Percentiles rank a stretch among this genome's conserved stretches.
Evolutionary conservation across 2,329 filamentous ascomycete species (phyloP).

Genomic region (Boeremia lycopersici): DNA sequence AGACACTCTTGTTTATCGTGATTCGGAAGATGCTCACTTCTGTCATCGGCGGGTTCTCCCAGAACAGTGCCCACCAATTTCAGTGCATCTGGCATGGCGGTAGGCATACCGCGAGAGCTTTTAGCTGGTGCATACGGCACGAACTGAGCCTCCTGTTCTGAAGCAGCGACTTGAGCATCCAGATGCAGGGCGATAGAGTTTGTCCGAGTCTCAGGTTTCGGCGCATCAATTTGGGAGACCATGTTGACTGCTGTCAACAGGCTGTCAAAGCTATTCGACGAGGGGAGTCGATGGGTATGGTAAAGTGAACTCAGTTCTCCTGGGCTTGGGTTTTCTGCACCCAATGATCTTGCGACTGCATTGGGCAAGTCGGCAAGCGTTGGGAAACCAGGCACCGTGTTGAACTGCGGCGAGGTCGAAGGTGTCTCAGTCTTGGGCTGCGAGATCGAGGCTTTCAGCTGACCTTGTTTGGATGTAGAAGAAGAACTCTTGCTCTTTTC

Average conservation of each 20-base stretch:
- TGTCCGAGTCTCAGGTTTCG: constrained; percentile 29
- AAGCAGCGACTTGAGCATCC: constrained; percentile 27
- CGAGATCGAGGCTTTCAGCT: background rate
- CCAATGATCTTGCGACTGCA: constrained; percentile 12
- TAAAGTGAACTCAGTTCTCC: background rate
- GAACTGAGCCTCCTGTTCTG: constrained; percentile 17
- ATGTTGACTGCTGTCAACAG: constrained; percentile 35
- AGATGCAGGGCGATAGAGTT: constrained; percentile 31
- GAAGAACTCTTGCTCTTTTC: background rate
- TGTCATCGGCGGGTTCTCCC: too few relatives aligned
- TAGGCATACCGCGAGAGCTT: too few relatives aligned
- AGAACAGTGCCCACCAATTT: too few relatives aligned
- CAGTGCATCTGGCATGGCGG: too few relatives aligned
- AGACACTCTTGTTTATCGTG: too few relatives aligned
- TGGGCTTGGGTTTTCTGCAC: background rate
- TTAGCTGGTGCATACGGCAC: background rate
- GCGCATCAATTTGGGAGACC: constrained; percentile 33
- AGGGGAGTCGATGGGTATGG: constrained; percentile 13
- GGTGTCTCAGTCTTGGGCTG: background rate
- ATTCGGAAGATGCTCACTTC: background rate
- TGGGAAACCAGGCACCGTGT: constrained; percentile 18
- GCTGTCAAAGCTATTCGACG: constrained; percentile 23
- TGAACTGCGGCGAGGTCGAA: background rate
- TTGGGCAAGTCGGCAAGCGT: constrained; percentile 21
- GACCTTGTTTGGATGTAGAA: background rate